A percentile compares a stretch with the other conserved stretches of the same genome.
These are phyloP conservation scores for Sphagnum tenellum DNA, from an alignment of 225 moss, liverwort and hornwort species.

Conservation along the genomic window DNA sequence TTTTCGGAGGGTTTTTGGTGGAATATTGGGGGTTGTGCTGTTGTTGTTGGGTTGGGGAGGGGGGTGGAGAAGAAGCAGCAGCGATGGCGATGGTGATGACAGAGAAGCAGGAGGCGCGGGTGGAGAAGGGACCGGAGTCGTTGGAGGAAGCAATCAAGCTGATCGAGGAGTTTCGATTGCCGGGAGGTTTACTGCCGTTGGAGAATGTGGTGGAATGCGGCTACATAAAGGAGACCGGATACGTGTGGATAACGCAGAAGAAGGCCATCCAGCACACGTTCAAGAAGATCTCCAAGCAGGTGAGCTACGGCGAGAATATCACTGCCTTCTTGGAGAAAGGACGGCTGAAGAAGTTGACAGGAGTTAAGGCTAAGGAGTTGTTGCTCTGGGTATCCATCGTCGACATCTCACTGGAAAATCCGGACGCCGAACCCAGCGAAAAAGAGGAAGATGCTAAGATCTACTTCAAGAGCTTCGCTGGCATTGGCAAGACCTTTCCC, in stretches of 20 bases:
- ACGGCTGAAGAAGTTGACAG: slow-evolving; percentile 15
- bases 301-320: slow-evolving; percentile 28
- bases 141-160: slow-evolving; percentile 14
- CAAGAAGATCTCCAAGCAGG: slow-evolving; percentile 14
- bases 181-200: slow-evolving; percentile 31
- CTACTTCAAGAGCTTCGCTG: slow-evolving; percentile 10
- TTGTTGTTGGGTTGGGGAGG: no score
- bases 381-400: slow-evolving; percentile 17
- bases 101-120: no score
- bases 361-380: slow-evolving; percentile 41
- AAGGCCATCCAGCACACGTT: slow-evolving; percentile 16
- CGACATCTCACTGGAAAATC: slow-evolving; percentile 3
- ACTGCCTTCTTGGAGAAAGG: slow-evolving; percentile 20
- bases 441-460: not conserved
- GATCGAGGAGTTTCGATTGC: slow-evolving; percentile 19
- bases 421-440: not conserved
- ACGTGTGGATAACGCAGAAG: slow-evolving; percentile 37
- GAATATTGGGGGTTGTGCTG: no score
- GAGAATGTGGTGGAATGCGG: slow-evolving; percentile 34
- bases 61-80: no score
- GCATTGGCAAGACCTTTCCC: slow-evolving; percentile 6
- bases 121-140: slow-evolving; percentile 5
- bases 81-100: no score
- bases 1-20: no score
- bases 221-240: slow-evolving; percentile 29